A percentile compares a stretch with the other conserved stretches of the same genome.
Conservation (phyloP, 805 yeast genomes). For the Candida anglica region DNA sequence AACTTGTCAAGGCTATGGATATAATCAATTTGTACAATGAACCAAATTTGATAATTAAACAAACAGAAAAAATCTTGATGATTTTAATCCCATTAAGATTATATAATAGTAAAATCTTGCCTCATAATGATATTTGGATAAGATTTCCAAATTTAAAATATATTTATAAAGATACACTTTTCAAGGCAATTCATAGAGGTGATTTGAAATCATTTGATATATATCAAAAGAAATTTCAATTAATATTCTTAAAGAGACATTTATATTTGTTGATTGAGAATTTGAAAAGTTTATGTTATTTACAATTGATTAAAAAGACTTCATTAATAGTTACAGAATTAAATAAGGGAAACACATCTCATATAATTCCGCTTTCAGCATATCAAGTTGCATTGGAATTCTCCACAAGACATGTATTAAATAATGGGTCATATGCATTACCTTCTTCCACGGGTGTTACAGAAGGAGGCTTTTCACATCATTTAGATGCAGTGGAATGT, state of each 20-base stretch:
- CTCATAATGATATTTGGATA: constrained; percentile 37
- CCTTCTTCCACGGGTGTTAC: too few species aligned
- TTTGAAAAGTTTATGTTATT: constrained; percentile 46
- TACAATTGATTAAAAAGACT: constrained; percentile 46
- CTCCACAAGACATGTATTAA: too few species aligned
- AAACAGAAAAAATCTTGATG: constrained; percentile 47
- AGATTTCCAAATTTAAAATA: constrained; percentile 36
- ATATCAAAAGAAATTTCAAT: constrained; percentile 10
- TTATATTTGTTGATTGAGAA: constrained; percentile 58
- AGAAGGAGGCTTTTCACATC: constrained; percentile 10
- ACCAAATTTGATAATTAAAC: constrained; percentile 14
- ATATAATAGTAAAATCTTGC: constrained; percentile 44
- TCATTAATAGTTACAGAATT: constrained; percentile 15
- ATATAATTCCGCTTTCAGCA: constrained; percentile 38
- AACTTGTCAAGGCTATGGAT: constrained; percentile 49
- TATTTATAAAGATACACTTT: constrained; percentile 44
- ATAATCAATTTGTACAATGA: constrained; percentile 21
- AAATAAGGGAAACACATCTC: constrained; percentile 21
- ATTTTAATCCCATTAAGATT: constrained; percentile 64
- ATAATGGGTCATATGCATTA: too few species aligned
- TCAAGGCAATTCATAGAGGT: constrained; percentile 50
- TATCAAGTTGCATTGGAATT: constrained; percentile 42
- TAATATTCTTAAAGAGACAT: constrained; percentile 34
- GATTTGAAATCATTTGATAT: constrained; percentile 50
- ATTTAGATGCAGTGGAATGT: constrained; percentile 62